Percentiles rank a stretch among this genome's conserved stretches.
phyloP scores from a whole-genome alignment of 2,329 filamentous ascomycete species.

The Knoxdaviesia capensis region DNA sequence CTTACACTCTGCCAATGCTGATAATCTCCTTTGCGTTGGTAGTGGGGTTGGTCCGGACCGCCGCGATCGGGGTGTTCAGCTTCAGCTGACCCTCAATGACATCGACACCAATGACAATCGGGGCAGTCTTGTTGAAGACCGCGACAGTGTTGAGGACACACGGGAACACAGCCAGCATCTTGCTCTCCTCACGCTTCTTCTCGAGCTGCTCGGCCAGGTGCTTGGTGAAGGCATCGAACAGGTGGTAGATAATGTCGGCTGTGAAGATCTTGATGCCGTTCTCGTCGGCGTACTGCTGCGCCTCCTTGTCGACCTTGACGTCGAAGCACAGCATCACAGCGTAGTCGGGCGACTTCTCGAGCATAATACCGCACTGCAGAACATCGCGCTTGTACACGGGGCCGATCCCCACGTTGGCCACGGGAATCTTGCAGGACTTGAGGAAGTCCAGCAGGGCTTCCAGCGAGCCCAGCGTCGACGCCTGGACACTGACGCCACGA shows the following conservation, averaged over 20 bases:
- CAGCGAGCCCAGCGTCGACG: slow-evolving; percentile 88
- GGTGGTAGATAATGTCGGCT: slow-evolving; percentile 95
- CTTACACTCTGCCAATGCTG: slow-evolving; percentile 79
- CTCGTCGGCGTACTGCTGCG: slow-evolving; percentile 74
- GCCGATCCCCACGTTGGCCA: slow-evolving; percentile 91
- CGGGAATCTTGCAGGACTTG: slow-evolving; percentile 87
- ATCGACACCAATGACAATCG: slow-evolving; percentile 90
- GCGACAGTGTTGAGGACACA: slow-evolving; percentile 78
- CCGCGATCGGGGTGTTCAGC: slow-evolving; percentile 76
- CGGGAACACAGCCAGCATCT: slow-evolving; percentile 90
- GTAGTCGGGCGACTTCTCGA: slow-evolving; percentile 85
- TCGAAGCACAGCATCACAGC: slow-evolving; percentile 99
- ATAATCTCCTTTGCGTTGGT: slow-evolving; percentile 74
- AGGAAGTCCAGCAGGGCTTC: slow-evolving; percentile 94
- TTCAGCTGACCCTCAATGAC: slow-evolving; percentile 77
- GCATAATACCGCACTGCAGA: slow-evolving; percentile 85
- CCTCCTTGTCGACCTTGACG: slow-evolving; percentile 97
- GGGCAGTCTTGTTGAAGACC: slow-evolving; percentile 95
- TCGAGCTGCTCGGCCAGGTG: slow-evolving; percentile 78
- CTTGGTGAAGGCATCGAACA: slow-evolving; percentile 91
- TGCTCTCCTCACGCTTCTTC: slow-evolving; percentile 90
- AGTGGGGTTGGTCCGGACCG: slow-evolving; percentile 59
- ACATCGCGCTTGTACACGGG: slow-evolving; percentile 97
- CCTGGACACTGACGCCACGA: slow-evolving; percentile 89
- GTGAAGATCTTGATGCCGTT: slow-evolving; percentile 95